phyloP scores from a whole-genome alignment of 345 rosid species.

The Nephelium lappaceum region DNA sequence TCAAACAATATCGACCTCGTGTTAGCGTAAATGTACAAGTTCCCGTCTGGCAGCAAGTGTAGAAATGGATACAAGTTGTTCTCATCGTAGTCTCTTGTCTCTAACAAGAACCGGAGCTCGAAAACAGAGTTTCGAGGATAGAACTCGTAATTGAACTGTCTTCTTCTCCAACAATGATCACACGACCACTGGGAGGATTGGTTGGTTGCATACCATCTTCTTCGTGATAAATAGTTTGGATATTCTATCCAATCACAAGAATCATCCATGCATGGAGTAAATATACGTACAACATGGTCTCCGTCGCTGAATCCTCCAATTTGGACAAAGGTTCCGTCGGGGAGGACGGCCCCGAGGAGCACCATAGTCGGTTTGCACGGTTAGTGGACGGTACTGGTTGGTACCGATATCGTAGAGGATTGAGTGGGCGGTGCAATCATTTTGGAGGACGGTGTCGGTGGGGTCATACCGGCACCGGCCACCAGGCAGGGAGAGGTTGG shows the following conservation, averaged over 20 bases:
- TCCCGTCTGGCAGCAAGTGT: conserved; percentile 84
- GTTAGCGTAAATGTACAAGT: conserved; percentile 81
- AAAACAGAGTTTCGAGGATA: conserved; percentile 37
- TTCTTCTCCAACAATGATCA: conserved; percentile 71
- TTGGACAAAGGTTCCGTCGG: conserved; percentile 70
- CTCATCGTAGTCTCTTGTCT: conserved; percentile 61
- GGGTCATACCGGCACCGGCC: conserved; percentile 52
- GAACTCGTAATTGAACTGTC: conserved; percentile 71
- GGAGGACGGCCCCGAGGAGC: conserved; percentile 81
- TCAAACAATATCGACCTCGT: conserved; percentile 64
- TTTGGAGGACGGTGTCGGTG: conserved; percentile 34
- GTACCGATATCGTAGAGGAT: conserved; percentile 61
- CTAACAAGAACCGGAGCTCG: conserved; percentile 45
- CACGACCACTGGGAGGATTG: conserved; percentile 74
- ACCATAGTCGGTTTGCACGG: conserved; percentile 79
- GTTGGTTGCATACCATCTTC: conserved; percentile 84
- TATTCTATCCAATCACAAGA: conserved; percentile 76
- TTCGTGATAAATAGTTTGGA: conserved; percentile 40
- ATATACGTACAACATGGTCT: conserved; percentile 53
- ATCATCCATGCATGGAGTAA: conserved; percentile 47
- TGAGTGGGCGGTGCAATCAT: conserved; percentile 88
- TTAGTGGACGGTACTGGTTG: conserved; percentile 61
- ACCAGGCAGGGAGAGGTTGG: conserved; percentile 65
- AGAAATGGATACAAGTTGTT: conserved; percentile 86
- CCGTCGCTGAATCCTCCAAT: conserved; percentile 87